Percentiles rank a stretch among this genome's conserved stretches.
Conservation (phyloP, 495 filamentous ascomycete species). For the Stereocaulon alpinum region DNA sequence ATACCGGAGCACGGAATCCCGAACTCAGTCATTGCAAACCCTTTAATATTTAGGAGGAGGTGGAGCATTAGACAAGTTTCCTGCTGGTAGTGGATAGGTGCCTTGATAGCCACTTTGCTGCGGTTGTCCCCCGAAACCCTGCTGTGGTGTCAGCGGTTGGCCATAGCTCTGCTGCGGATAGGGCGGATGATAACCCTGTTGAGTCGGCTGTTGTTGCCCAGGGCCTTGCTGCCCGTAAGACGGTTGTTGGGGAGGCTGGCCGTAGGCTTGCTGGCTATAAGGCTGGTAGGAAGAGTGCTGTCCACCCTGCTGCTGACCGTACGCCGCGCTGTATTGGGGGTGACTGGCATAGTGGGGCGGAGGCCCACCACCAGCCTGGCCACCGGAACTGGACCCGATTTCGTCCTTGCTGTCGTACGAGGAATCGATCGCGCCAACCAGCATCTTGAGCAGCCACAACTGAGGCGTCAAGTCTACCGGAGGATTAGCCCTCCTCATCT, state of each 20-base stretch:
- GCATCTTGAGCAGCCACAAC: conserved; percentile 59
- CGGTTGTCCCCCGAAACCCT: neutral
- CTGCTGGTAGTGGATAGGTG: neutral
- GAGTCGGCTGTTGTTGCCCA: neutral
- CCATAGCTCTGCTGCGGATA: conserved; percentile 1
- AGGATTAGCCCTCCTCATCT: conserved; percentile 47
- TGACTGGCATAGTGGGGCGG: no score
- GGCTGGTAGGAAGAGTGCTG: conserved; percentile 7
- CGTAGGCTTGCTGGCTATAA: conserved; percentile 16
- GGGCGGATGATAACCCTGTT: neutral
- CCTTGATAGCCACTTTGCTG: neutral
- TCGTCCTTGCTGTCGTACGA: conserved; percentile 60
- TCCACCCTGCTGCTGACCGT: conserved; percentile 27
- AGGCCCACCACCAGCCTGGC: neutral
- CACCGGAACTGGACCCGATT: conserved; percentile 27
- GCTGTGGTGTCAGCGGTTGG: neutral
- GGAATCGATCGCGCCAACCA: conserved; percentile 58
- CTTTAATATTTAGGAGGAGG: no score
- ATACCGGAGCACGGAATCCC: no score
- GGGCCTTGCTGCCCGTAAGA: conserved; percentile 15
- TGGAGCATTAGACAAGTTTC: neutral
- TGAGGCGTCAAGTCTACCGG: conserved; percentile 52
- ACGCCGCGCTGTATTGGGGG: conserved; percentile 4
- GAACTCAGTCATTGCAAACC: no score
- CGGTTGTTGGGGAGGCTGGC: conserved; percentile 21